Percentiles rank a stretch among this genome's conserved stretches.
Evolutionary conservation across 2,329 filamentous ascomycete genomes (phyloP).

Genomic region (Fusarium xylarioides): DNA sequence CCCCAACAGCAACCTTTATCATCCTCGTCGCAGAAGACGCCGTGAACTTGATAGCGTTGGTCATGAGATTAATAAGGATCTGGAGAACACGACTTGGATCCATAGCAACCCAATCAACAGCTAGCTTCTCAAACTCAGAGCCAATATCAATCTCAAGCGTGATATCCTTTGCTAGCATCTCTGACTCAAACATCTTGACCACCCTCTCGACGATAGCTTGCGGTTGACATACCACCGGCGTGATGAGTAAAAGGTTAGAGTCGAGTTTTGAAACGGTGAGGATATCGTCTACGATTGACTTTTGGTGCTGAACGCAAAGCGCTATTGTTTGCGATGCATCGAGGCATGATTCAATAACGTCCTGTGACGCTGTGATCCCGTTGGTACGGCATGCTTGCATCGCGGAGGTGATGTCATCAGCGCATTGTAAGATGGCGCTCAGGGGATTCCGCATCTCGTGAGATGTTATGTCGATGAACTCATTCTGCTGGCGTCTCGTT

Average conservation of each 20-base stretch:
- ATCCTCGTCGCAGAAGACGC: constrained; percentile 38
- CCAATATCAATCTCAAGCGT: constrained; percentile 69
- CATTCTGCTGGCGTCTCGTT: constrained; percentile 60
- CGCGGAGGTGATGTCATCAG: constrained; percentile 69
- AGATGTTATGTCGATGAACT: constrained; percentile 77
- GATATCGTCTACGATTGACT: constrained; percentile 77
- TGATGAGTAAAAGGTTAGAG: constrained; percentile 74
- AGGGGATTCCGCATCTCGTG: constrained; percentile 78
- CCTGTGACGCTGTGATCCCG: background rate
- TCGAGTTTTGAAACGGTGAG: constrained; percentile 78
- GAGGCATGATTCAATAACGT: constrained; percentile 65
- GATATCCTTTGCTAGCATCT: constrained; percentile 73
- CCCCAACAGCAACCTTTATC: constrained; percentile 62
- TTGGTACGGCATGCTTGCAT: constrained; percentile 35
- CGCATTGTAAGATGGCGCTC: constrained; percentile 75
- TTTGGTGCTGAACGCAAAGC: constrained; percentile 80
- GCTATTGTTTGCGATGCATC: constrained; percentile 79
- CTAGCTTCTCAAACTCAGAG: constrained; percentile 62
- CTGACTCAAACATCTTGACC: constrained; percentile 79
- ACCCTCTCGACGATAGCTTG: constrained; percentile 70
- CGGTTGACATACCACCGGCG: constrained; percentile 72
- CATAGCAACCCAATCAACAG: constrained; percentile 70
- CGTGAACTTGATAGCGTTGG: constrained; percentile 84
- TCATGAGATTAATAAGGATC: constrained; percentile 79
- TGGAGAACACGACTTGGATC: constrained; percentile 80